Base-by-base conservation (phyloP, 1,139 yeast genomes). In the Sugiyamaella japonica region DNA sequence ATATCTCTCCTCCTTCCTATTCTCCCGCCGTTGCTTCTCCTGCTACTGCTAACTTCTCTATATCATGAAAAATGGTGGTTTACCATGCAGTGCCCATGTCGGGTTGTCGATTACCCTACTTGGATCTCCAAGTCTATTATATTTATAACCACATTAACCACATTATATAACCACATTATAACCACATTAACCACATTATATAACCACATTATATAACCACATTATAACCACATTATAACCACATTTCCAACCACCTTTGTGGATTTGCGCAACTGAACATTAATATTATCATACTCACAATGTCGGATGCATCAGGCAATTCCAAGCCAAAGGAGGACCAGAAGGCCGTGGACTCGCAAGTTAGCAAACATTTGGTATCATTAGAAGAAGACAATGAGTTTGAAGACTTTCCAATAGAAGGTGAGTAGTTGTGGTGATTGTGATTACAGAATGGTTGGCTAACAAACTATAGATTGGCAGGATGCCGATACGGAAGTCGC, bases 331-430 rank as follows among this genome's bases (percentile, higher is more conserved):
- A 47, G 36, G 50, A 47, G 7, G 50, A 47, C 2, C 16, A 17
- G 10, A 47, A 47, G 25, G 23, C 50, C 10, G 23, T n/a, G 8
- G 50, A 47, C 12, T 44, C 50, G 7, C 54, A 44, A 45, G 50
- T 32, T 25, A 45, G 56, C 57, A 51, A 55, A 51, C 61, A 72
- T 48, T 71, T 77, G 16, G 80, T 78, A 65, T 80, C 91, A 1
- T 75, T 89, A 55, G 97, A 89, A 67, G 96, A 89, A 64, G 97
- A 90, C 67, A 97, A 90, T 69, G 97, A 89, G 71, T 90, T 90
- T 70, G 97, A 90, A 74, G 97, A 90, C 68, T 90, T 90, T 72
- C 97, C 96, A 3, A 90, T 83, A 53, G 96, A 89, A 65, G 82
- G 86, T 71, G 76, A 76, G 87, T 68, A 70, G 4, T 20, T 29